A percentile compares a stretch with the other conserved stretches of the same genome.
Evolutionary conservation across 2,329 filamentous ascomycete species (phyloP).

Genomic region (Hymenoscyphus linearis): DNA sequence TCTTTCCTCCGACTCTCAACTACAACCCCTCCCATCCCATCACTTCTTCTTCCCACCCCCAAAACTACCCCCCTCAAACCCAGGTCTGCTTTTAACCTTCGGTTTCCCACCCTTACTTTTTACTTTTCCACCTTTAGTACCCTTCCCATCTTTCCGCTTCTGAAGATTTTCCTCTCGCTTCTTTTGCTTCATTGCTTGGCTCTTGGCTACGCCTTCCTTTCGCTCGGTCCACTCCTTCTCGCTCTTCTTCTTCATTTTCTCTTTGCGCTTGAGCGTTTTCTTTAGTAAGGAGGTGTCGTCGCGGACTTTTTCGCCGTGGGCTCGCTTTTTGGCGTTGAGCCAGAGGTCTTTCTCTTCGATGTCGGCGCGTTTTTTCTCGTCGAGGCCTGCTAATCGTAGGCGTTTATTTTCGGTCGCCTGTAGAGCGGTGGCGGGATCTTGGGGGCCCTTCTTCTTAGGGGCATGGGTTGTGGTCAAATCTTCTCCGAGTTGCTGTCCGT

Average conservation of each 20-base stretch:
- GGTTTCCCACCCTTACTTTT: constrained; percentile 38
- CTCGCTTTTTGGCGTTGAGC: constrained; percentile 84
- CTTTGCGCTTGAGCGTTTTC: constrained; percentile 92
- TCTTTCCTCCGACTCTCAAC: neutral
- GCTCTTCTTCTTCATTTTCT: constrained; percentile 84
- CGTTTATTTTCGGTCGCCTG: constrained; percentile 81
- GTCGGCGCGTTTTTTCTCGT: constrained; percentile 75
- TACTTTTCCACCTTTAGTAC: constrained; percentile 51
- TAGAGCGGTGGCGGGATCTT: constrained; percentile 82
- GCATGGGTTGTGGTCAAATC: constrained; percentile 58
- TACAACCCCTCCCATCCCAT: too few species aligned
- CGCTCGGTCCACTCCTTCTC: constrained; percentile 81
- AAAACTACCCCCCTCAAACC: constrained; percentile 50
- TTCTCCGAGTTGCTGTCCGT: constrained; percentile 75
- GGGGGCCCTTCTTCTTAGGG: constrained; percentile 73
- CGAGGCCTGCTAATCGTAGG: constrained; percentile 68
- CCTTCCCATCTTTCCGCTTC: constrained; percentile 71
- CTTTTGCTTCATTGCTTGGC: constrained; percentile 72
- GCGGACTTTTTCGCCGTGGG: constrained; percentile 81
- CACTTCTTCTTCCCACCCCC: constrained; percentile 22
- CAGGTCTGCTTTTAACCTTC: constrained; percentile 43
- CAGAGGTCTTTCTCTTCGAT: constrained; percentile 92
- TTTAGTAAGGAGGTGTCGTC: constrained; percentile 85
- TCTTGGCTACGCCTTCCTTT: constrained; percentile 64
- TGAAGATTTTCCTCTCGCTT: constrained; percentile 77